Conservation (phyloP, 140 eudicot genomes). For the Bidens hawaiensis region DNA sequence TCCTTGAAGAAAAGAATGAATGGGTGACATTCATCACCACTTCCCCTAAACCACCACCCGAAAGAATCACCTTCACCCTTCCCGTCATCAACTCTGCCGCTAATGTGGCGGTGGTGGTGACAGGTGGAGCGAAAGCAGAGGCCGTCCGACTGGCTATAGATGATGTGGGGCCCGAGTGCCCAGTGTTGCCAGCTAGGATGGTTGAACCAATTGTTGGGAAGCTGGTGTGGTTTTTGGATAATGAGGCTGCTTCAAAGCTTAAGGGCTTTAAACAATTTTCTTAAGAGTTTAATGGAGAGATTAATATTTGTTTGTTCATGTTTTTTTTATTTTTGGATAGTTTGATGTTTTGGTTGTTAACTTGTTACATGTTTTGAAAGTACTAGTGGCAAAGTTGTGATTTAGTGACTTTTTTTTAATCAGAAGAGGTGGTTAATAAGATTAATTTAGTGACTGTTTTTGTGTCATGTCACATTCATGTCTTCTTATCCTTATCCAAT, state of each 20-base stretch:
- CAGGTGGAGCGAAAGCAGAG: conserved; percentile 73
- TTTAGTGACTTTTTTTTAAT: conserved; percentile 9
- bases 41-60: conserved; percentile 86
- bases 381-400: conserved; percentile 28
- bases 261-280: conserved; percentile 44
- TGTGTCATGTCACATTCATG: neutral
- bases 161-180: conserved; percentile 47
- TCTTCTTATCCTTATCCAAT: conserved; percentile 2
- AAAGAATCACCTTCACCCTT: conserved; percentile 79
- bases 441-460: neutral
- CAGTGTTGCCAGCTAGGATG: conserved; percentile 67
- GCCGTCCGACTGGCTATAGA: conserved; percentile 52
- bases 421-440: conserved; percentile 19
- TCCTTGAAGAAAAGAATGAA: conserved; percentile 50
- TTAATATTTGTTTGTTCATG: conserved; percentile 2
- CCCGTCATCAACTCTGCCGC: conserved; percentile 90
- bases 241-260: conserved; percentile 62
- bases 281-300: conserved; percentile 24
- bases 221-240: conserved; percentile 79
- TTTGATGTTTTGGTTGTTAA: conserved; percentile 15
- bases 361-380: conserved; percentile 21
- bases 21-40: conserved; percentile 83
- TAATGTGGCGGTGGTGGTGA: conserved; percentile 69
- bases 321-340: conserved; percentile 11
- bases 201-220: conserved; percentile 60